These are phyloP conservation scores for Alternaria sp. DNA, from an alignment of 2,329 filamentous ascomycete genomes.

Conservation along the genomic window DNA sequence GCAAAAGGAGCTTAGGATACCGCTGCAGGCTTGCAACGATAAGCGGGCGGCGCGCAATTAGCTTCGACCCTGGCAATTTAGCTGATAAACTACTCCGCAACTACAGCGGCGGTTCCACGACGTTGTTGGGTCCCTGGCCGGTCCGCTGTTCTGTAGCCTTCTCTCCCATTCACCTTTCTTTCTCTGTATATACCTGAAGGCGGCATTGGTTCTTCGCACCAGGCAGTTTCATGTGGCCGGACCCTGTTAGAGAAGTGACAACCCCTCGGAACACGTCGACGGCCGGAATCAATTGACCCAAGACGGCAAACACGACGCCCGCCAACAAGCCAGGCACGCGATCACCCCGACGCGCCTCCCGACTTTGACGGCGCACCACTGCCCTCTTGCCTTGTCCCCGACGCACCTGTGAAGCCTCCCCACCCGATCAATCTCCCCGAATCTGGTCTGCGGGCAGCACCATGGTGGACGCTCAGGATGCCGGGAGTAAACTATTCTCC, in stretches of 20 bases:
- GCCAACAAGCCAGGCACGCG: constrained; percentile 11
- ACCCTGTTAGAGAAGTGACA: constrained; percentile 16
- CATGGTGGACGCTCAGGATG: constrained; percentile 46
- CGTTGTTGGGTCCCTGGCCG: constrained; percentile 6
- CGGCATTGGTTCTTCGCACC: constrained; percentile 12
- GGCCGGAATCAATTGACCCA: constrained; percentile 4
- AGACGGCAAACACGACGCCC: not conserved
- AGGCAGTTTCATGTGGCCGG: constrained; percentile 15
- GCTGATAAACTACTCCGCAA: constrained; percentile 16
- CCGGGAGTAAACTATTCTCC: constrained; percentile 49
- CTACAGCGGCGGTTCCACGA: constrained; percentile 16
- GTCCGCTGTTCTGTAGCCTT: constrained; percentile 1
- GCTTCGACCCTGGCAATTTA: constrained; percentile 20
- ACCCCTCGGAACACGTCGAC: constrained; percentile 11
- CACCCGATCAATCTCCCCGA: not conserved
- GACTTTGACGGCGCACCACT: not conserved
- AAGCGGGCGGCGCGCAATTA: constrained; percentile 13
- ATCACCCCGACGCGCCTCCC: constrained; percentile 6
- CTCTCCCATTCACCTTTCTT: not conserved
- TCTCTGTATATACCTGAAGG: not conserved
- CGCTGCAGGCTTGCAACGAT: constrained; percentile 8
- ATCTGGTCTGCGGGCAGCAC: constrained; percentile 19
- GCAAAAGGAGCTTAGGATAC: constrained; percentile 4
- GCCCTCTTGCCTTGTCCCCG: not conserved
- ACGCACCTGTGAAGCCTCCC: not conserved